Base-by-base conservation (phyloP, 2,329 filamentous ascomycete genomes). In the Ophiostoma ulmi region DNA sequence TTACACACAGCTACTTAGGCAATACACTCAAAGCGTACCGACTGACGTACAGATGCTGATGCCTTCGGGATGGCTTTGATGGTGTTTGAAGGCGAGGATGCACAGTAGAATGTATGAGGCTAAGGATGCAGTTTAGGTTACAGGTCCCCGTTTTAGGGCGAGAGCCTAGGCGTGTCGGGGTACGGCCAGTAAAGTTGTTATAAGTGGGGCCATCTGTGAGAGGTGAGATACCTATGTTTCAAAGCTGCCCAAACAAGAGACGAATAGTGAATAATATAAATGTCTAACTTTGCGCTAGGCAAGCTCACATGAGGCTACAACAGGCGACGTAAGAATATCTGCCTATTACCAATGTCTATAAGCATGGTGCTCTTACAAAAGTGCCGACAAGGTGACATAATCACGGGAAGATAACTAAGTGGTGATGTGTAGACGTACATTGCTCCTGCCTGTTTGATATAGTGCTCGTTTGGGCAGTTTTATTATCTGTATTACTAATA, bases 321-420 rank as follows among this genome's bases (percentile, higher is more conserved):
- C 14, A 63, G 58, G 58, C 58, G 14, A 63, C 58, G 58, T 63
- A 63, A 63, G 58, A 36, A 35, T 26, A 26, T 63, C 58, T 63
- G 58, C 58, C 58, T 63, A 63, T 63, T 63, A 35, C 5, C 58
- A 63, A 14, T 26, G 22, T 35, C 31, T 31, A 6, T 8, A 22
- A 10, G n/a, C 3, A 31, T 26, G 26, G 58, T 31, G 58, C n/a
- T n/a, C 7, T 31, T 31, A 8, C 44, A 52, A 52, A 17, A 7
- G 2, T n/a, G 14, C 14, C 52, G 22, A 5, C 3, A 8, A 14
- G 22, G 44, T 48, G 20, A 48, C 44, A 31, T 22, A 22, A 22
- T 5, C 11, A 58, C 22, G 52, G 22, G 10, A 58, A 26, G 52
- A 22, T 26, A 4, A 11, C 22, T 26, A 26, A 10, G 52, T 58